Evolutionary conservation across 805 yeast species (phyloP).

Genomic region (Jamesozyma rosinii): DNA sequence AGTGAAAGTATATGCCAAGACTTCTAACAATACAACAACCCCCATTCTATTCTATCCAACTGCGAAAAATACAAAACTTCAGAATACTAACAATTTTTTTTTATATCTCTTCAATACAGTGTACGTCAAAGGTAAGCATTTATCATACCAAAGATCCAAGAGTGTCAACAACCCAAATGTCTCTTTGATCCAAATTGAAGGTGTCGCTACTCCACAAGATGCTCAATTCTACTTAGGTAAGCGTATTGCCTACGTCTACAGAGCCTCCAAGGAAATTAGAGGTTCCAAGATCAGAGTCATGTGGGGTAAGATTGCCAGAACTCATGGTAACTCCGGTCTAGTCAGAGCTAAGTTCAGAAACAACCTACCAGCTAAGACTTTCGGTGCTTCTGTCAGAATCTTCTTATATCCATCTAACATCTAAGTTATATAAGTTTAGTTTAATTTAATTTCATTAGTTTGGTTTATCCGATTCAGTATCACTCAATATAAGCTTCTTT

Average conservation of each 20-base stretch:
- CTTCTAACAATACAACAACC: too few relatives aligned
- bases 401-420: slow-evolving; percentile 99
- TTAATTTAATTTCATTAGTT: not conserved
- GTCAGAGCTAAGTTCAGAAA: slow-evolving; percentile 98
- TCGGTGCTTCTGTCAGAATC: slow-evolving; percentile 98
- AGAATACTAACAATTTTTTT: slow-evolving; percentile 1
- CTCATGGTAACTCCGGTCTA: slow-evolving; percentile 96
- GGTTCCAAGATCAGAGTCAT: slow-evolving; percentile 98
- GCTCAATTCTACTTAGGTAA: slow-evolving; percentile 98
- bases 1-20: too few relatives aligned
- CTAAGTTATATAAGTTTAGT: too few relatives aligned
- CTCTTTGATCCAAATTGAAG: slow-evolving; percentile 93
- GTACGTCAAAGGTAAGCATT: slow-evolving; percentile 99
- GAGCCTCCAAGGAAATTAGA: slow-evolving; percentile 93
- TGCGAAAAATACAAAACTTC: not conserved
- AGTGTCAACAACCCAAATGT: slow-evolving; percentile 94
- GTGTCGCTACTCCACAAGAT: slow-evolving; percentile 81
- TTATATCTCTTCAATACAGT: slow-evolving; percentile 36
- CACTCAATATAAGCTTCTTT: not conserved
- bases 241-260: slow-evolving; percentile 98
- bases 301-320: slow-evolving; percentile 98
- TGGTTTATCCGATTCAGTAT: not conserved
- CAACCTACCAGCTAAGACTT: slow-evolving; percentile 98
- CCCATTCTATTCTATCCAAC: too few relatives aligned
- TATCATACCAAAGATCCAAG: slow-evolving; percentile 99